These are phyloP conservation scores for Hypoxylon sp. DNA, from an alignment of 2,329 filamentous ascomycete species.

Conservation along the genomic window DNA sequence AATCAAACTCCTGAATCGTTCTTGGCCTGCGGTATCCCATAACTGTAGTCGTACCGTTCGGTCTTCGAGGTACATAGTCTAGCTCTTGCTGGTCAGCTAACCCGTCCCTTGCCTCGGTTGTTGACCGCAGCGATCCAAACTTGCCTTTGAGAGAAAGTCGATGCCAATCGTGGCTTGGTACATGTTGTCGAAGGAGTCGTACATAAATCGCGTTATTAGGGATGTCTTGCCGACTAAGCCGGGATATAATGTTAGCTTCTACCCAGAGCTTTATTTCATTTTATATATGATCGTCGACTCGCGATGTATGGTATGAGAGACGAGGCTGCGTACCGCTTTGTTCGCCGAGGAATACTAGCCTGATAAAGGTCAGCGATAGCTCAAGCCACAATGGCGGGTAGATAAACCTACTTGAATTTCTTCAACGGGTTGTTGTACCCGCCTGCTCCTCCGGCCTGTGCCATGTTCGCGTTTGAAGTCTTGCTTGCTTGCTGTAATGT, in stretches of 20 bases:
- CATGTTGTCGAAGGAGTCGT: slow-evolving; percentile 99
- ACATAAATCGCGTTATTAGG: slow-evolving; percentile 99
- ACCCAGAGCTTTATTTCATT: slow-evolving; percentile 6
- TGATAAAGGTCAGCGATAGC: slow-evolving; percentile 57
- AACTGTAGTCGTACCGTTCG: slow-evolving; percentile 96
- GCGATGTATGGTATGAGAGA: neutral
- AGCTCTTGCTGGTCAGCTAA: slow-evolving; percentile 30
- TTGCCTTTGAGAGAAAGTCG: slow-evolving; percentile 97
- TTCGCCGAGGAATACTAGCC: slow-evolving; percentile 96
- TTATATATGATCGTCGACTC: neutral
- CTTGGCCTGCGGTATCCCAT: slow-evolving; percentile 98
- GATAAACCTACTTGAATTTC: slow-evolving; percentile 91
- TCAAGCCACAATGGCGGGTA: slow-evolving; percentile 26
- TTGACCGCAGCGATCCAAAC: slow-evolving; percentile 33
- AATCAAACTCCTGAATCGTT: slow-evolving; percentile 96
- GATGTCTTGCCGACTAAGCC: slow-evolving; percentile 94
- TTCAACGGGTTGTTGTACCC: slow-evolving; percentile 99
- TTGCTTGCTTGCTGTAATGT: slow-evolving; percentile 8
- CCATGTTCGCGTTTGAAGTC: slow-evolving; percentile 72
- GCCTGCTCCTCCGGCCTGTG: slow-evolving; percentile 75
- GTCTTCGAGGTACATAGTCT: slow-evolving; percentile 99
- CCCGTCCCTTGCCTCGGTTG: neutral
- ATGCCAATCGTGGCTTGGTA: slow-evolving; percentile 99
- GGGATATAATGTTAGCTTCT: slow-evolving; percentile 27
- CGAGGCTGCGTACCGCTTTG: slow-evolving; percentile 84